Percentiles rank a stretch among this genome's conserved stretches.
Conservation (phyloP, 352 stramenopile genomes). For the Plasmopara muralis region DNA sequence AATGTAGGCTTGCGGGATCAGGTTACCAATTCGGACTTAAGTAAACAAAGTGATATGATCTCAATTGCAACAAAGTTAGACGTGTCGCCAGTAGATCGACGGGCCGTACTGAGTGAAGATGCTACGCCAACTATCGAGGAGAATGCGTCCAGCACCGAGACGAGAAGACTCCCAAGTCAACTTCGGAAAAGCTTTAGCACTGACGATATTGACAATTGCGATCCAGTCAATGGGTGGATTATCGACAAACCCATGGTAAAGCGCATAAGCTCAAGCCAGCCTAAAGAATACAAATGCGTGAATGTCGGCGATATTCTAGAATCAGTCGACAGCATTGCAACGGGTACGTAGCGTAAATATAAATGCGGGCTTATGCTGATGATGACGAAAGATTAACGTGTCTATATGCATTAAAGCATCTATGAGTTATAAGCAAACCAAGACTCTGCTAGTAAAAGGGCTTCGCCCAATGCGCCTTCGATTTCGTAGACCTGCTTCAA, state of each 20-base stretch:
- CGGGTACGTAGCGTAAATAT: constrained; percentile 21
- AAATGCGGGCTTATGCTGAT: not conserved
- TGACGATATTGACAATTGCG: constrained; percentile 43
- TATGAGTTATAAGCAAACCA: constrained; percentile 47
- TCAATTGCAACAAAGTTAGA: constrained; percentile 35
- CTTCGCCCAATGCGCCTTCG: constrained; percentile 60
- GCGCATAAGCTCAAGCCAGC: constrained; percentile 14
- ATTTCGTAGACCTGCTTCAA: constrained; percentile 33
- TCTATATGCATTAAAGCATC: constrained; percentile 32
- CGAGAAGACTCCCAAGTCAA: constrained; percentile 13
- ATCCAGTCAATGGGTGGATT: constrained; percentile 31
- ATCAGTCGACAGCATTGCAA: constrained; percentile 66
- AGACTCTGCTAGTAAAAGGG: constrained; percentile 45
- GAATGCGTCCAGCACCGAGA: constrained; percentile 3
- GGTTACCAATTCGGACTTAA: constrained; percentile 5
- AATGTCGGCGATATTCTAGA: constrained; percentile 63
- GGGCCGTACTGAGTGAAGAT: constrained; percentile 47
- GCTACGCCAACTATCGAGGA: constrained; percentile 6
- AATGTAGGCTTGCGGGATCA: constrained; percentile 21
- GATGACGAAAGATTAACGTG: not conserved
- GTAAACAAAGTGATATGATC: constrained; percentile 12
- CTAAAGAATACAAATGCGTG: constrained; percentile 36
- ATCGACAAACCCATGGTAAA: constrained; percentile 50
- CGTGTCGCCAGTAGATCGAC: constrained; percentile 24
- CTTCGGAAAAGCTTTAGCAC: constrained; percentile 56